These are phyloP conservation scores for Aspergillus sp. DNA, from an alignment of 2,329 filamentous ascomycete genomes.

Conservation along the genomic window DNA sequence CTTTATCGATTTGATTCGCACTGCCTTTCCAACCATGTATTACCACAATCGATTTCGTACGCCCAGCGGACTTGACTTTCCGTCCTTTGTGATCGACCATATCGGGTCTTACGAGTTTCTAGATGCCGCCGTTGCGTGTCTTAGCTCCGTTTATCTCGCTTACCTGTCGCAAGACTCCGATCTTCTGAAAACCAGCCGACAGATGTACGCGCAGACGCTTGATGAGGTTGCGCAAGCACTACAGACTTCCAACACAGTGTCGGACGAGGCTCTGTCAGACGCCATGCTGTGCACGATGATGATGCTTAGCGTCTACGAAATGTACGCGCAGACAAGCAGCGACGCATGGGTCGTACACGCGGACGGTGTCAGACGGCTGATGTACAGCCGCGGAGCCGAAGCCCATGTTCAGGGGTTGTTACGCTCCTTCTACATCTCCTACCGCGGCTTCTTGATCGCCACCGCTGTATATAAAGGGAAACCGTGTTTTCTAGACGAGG, in stretches of 20 bases:
- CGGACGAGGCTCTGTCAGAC: conserved; percentile 38
- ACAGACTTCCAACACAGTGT: conserved; percentile 32
- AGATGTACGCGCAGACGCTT: conserved; percentile 40
- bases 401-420: conserved; percentile 36
- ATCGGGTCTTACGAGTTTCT: conserved; percentile 31
- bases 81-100: conserved; percentile 29
- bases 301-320: conserved; percentile 46
- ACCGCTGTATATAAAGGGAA: conserved; percentile 38
- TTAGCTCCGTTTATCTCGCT: conserved; percentile 34
- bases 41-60: conserved; percentile 34
- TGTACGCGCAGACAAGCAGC: conserved; percentile 43
- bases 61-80: conserved; percentile 27
- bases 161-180: conserved; percentile 29
- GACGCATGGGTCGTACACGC: conserved; percentile 44
- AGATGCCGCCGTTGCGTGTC: conserved; percentile 32
- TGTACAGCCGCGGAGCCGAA: conserved; percentile 39
- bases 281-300: conserved; percentile 42
- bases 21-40: conserved; percentile 35
- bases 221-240: conserved; percentile 35
- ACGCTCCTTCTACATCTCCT: conserved; percentile 41
- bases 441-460: conserved; percentile 43
- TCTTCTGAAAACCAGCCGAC: conserved; percentile 29
- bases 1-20: conserved; percentile 32
- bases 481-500: conserved; percentile 41
- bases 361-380: conserved; percentile 41